Conservation (phyloP, 345 rosid species). For the Combretum micranthum region DNA sequence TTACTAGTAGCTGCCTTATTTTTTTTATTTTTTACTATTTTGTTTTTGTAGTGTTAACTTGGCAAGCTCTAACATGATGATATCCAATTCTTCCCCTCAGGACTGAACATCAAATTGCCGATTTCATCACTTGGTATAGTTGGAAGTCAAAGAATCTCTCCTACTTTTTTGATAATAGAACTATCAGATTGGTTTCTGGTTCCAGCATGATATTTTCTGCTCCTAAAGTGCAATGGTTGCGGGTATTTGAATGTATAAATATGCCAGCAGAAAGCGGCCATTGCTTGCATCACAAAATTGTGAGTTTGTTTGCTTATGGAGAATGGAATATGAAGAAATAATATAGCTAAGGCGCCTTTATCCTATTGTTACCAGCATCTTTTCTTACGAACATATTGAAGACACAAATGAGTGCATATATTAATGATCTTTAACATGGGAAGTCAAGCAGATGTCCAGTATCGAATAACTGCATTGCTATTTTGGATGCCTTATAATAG, state of each 20-base stretch:
- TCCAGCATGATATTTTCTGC: slow-evolving; percentile 66
- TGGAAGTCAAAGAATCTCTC: slow-evolving; percentile 55
- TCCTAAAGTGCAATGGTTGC: slow-evolving; percentile 52
- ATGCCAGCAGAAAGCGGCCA: slow-evolving; percentile 22
- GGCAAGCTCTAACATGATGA: slow-evolving; percentile 2
- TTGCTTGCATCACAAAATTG: slow-evolving; percentile 40
- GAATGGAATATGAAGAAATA: not conserved
- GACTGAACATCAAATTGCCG: slow-evolving; percentile 27
- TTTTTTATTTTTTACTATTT: too few species aligned
- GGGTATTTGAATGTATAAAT: slow-evolving; percentile 38
- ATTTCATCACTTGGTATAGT: slow-evolving; percentile 37
- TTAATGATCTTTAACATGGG: too few species aligned
- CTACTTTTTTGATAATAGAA: slow-evolving; percentile 64
- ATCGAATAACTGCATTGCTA: too few species aligned
- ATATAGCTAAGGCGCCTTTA: not conserved
- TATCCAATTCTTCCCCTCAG: slow-evolving; percentile 21
- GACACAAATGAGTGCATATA: too few species aligned
- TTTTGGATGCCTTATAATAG: too few species aligned
- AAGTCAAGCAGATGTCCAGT: too few species aligned
- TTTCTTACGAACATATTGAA: too few species aligned
- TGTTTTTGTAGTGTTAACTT: not conserved
- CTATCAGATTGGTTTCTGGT: slow-evolving; percentile 67
- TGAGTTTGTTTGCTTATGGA: slow-evolving; percentile 21
- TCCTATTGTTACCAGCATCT: not conserved
- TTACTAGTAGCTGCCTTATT: too few species aligned